These are phyloP conservation scores for Hypsizygus ulmarius DNA, from an alignment of 1,284 basidiomycete species.

Conservation along the genomic window DNA sequence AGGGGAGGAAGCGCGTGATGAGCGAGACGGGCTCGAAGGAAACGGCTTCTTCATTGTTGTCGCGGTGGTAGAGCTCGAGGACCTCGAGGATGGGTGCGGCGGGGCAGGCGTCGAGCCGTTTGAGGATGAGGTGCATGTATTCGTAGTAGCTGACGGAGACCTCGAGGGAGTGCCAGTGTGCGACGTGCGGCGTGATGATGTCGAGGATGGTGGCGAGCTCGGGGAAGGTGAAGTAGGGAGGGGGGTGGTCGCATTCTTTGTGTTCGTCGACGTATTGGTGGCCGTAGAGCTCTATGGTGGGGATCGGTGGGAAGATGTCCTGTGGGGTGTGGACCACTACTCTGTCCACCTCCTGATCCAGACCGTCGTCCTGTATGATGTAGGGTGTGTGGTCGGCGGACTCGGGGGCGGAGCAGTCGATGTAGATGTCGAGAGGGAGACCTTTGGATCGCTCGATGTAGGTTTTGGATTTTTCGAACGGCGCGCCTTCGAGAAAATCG, in stretches of 20 bases:
- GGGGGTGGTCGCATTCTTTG: slow-evolving; percentile 13
- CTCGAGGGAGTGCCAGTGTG: slow-evolving; percentile 50
- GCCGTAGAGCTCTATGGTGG: neutral
- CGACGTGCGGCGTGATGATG: slow-evolving; percentile 49
- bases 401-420: slow-evolving; percentile 37
- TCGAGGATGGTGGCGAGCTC: slow-evolving; percentile 36
- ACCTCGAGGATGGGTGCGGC: slow-evolving; percentile 50
- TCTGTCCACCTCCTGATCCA: slow-evolving; percentile 23
- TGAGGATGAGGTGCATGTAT: slow-evolving; percentile 46
- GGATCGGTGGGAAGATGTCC: neutral
- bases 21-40: slow-evolving; percentile 36
- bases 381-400: too few species aligned
- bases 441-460: slow-evolving; percentile 48
- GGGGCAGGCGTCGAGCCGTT: slow-evolving; percentile 37
- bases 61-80: slow-evolving; percentile 50
- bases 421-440: slow-evolving; percentile 44
- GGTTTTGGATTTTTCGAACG: slow-evolving; percentile 37
- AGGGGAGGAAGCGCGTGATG: slow-evolving; percentile 41
- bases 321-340: neutral
- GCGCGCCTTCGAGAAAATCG: slow-evolving; percentile 29
- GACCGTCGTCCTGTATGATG: slow-evolving; percentile 13
- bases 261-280: slow-evolving; percentile 15
- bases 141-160: slow-evolving; percentile 42
- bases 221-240: slow-evolving; percentile 26
- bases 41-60: slow-evolving; percentile 42